These are phyloP conservation scores for Neotropicomus parvogracilis DNA, from an alignment of 1,284 basidiomycete genomes.

Conservation along the genomic window DNA sequence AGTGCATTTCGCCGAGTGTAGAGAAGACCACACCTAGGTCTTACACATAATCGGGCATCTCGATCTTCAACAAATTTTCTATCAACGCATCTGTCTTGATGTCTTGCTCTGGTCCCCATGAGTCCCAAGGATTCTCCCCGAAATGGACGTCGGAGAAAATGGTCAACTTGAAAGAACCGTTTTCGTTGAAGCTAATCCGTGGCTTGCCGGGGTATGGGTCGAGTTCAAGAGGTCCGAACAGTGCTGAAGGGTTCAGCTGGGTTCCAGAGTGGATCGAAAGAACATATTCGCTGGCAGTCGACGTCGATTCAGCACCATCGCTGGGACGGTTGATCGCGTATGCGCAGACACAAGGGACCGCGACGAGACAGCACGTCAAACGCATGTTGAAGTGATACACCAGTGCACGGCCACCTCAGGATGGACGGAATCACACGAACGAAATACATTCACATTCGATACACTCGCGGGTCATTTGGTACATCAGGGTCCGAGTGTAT, in stretches of 20 bases:
- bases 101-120: conserved; percentile 62
- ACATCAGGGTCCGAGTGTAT: conserved; percentile 14
- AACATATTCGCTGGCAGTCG: background rate
- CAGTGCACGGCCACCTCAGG: too few species aligned
- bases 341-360: conserved; percentile 10
- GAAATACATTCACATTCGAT: too few species aligned
- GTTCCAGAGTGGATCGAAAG: background rate
- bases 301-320: background rate
- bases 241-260: background rate
- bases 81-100: conserved; percentile 54
- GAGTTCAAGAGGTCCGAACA: conserved; percentile 4
- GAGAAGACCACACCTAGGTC: conserved; percentile 18
- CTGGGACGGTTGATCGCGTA: conserved; percentile 12
- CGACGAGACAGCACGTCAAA: too few species aligned
- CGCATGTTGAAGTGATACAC: too few species aligned
- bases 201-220: conserved; percentile 52
- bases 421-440: too few species aligned
- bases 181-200: conserved; percentile 42
- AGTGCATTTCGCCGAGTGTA: background rate
- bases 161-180: conserved; percentile 63
- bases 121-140: conserved; percentile 67
- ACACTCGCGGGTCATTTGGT: conserved; percentile 7
- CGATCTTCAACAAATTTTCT: conserved; percentile 47
- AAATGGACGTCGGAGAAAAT: conserved; percentile 68
- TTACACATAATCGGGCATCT: conserved; percentile 63